Conservation (phyloP, 257 asterid species). For the Ilex aquifolium region DNA sequence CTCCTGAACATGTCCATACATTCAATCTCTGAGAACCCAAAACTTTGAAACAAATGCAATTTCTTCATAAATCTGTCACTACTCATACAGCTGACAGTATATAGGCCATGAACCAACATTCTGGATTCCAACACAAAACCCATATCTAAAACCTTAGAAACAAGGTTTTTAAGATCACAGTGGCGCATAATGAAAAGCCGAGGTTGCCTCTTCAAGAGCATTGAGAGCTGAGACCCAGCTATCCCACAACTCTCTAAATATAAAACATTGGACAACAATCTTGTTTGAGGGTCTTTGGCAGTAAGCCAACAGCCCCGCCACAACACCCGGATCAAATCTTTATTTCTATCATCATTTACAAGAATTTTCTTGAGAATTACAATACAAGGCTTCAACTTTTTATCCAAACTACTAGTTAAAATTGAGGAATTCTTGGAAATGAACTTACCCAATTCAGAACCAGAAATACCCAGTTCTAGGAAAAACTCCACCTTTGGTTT, state of each 20-base stretch:
- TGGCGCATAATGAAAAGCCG: conserved; percentile 11
- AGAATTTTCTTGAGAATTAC: conserved; percentile 13
- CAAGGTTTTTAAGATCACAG: conserved; percentile 14
- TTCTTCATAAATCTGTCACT: conserved; percentile 12
- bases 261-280: conserved; percentile 18
- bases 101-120: conserved; percentile 24
- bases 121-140: conserved; percentile 25
- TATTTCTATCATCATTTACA: conserved; percentile 8
- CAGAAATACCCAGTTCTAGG: conserved; percentile 32
- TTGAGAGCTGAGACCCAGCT: conserved; percentile 21
- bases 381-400: conserved; percentile 20
- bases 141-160: conserved; percentile 18
- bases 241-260: conserved; percentile 30
- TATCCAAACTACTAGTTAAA: conserved; percentile 20
- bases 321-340: conserved; percentile 15
- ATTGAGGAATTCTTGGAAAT: conserved; percentile 12
- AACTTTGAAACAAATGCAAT: conserved; percentile 12
- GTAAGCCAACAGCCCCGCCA: conserved; percentile 14
- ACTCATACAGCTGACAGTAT: conserved; percentile 8
- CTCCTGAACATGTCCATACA: conserved; percentile 23
- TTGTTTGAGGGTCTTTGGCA: not conserved
- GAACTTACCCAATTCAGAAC: conserved; percentile 17
- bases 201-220: conserved; percentile 20
- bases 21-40: conserved; percentile 17
- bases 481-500: conserved; percentile 28